These are phyloP conservation scores for Entelexis paramagnoliae DNA, from an alignment of 1,139 yeast species.

Conservation along the genomic window DNA sequence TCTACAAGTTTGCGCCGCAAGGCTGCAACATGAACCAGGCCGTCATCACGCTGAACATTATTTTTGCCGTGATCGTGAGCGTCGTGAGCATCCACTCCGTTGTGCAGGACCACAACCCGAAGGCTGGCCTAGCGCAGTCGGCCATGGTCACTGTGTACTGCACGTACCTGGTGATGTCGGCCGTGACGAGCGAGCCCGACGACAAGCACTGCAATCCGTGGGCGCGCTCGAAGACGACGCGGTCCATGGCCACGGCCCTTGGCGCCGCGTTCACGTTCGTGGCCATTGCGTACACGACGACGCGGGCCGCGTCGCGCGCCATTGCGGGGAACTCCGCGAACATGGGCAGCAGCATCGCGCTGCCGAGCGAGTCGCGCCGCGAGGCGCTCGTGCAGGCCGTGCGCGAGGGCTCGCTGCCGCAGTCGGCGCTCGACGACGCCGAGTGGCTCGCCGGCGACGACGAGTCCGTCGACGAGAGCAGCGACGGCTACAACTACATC, in stretches of 20 bases:
- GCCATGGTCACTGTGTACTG: slow-evolving; percentile 94
- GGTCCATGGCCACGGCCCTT: slow-evolving; percentile 75
- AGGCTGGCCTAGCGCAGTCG: slow-evolving; percentile 92
- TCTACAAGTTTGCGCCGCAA: slow-evolving; percentile 66
- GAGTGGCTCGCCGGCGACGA: slow-evolving; percentile 34
- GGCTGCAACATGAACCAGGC: slow-evolving; percentile 89
- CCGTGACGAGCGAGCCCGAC: slow-evolving; percentile 95
- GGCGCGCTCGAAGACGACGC: slow-evolving; percentile 77
- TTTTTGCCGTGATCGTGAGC: slow-evolving; percentile 55
- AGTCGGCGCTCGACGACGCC: slow-evolving; percentile 55
- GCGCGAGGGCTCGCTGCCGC: slow-evolving; percentile 88
- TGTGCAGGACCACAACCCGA: slow-evolving; percentile 86
- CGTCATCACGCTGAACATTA: slow-evolving; percentile 67
- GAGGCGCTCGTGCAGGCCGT: slow-evolving; percentile 91
- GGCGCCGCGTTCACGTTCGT: slow-evolving; percentile 91
- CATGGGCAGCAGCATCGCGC: slow-evolving; percentile 47
- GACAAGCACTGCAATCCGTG: slow-evolving; percentile 86
- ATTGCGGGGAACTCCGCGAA: slow-evolving; percentile 39
- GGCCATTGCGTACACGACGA: slow-evolving; percentile 94
- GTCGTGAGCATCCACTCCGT: slow-evolving; percentile 66
- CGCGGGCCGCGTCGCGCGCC: slow-evolving; percentile 64
- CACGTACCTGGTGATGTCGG: slow-evolving; percentile 83
- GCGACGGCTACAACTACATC: slow-evolving; percentile 64
- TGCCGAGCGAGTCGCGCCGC: slow-evolving; percentile 39
- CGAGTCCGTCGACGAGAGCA: slow-evolving; percentile 55